Percentiles rank a stretch among this genome's conserved stretches.
These are phyloP conservation scores for Sugiyamaella americana DNA, from an alignment of 805 yeast species.

Conservation along the genomic window DNA sequence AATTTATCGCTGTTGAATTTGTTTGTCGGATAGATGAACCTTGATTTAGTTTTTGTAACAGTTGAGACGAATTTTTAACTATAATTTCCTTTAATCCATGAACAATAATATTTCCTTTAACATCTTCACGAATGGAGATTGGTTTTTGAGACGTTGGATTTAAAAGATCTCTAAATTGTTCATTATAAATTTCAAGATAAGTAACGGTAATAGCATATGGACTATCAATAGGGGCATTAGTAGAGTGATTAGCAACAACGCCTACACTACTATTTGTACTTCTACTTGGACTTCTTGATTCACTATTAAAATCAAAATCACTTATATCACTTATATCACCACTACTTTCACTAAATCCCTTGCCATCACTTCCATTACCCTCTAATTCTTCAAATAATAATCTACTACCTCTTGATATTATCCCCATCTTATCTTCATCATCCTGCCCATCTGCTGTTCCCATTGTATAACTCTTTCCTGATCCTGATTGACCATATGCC, in stretches of 20 bases:
- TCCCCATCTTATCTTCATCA: slow-evolving; percentile 42
- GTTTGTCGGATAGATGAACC: slow-evolving; percentile 55
- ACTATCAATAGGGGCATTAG: not conserved
- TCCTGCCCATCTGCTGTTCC: slow-evolving; percentile 30
- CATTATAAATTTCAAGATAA: slow-evolving; percentile 66
- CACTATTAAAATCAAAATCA: not conserved
- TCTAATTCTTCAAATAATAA: slow-evolving; percentile 13
- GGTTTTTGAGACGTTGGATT: slow-evolving; percentile 13
- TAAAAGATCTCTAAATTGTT: slow-evolving; percentile 57
- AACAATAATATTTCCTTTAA: slow-evolving; percentile 51
- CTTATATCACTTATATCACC: too few relatives aligned
- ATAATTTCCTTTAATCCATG: slow-evolving; percentile 47
- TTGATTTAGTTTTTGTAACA: slow-evolving; percentile 36
- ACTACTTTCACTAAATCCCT: not conserved
- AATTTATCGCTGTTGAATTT: slow-evolving; percentile 61
- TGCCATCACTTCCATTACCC: not conserved
- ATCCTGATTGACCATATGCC: slow-evolving; percentile 34
- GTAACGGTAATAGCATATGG: slow-evolving; percentile 33
- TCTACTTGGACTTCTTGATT: not conserved
- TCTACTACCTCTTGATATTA: slow-evolving; percentile 44
- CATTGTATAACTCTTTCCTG: slow-evolving; percentile 41
- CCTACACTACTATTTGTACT: not conserved
- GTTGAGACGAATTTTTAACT: slow-evolving; percentile 40
- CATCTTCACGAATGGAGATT: slow-evolving; percentile 48
- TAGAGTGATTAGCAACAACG: too few relatives aligned